These are phyloP conservation scores for Phytophthora multivora DNA, from an alignment of 352 stramenopile genomes.

Conservation along the genomic window DNA sequence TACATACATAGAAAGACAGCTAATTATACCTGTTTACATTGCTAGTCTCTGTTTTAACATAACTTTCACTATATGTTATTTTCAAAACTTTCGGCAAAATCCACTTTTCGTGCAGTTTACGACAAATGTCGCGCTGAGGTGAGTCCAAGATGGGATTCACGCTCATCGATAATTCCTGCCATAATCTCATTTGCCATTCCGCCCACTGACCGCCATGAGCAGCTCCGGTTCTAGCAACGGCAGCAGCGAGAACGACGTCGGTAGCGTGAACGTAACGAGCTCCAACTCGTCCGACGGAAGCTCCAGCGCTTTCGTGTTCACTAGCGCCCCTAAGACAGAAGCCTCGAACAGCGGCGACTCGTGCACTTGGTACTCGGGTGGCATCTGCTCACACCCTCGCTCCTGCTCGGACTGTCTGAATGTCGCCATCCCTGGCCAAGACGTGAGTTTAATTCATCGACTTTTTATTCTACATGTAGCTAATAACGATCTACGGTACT, in stretches of 20 bases:
- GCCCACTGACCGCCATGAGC: constrained; percentile 15
- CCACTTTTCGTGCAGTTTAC: constrained; percentile 21
- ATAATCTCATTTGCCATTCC: constrained; percentile 26
- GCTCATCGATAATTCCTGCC: neutral
- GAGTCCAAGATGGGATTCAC: constrained; percentile 13
- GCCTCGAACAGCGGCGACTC: constrained; percentile 27
- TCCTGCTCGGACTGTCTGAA: constrained; percentile 48
- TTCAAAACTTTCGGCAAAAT: constrained; percentile 3
- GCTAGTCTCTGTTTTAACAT: too few species aligned
- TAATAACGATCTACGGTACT: constrained; percentile 2
- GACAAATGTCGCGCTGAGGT: constrained; percentile 2
- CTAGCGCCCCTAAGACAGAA: constrained; percentile 22
- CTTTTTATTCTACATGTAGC: neutral
- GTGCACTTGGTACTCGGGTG: constrained; percentile 40
- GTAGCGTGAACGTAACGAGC: constrained; percentile 14
- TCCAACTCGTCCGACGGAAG: neutral
- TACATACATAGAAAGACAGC: too few species aligned
- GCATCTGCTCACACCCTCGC: constrained; percentile 33
- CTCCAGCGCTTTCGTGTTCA: constrained; percentile 18
- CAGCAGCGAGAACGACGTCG: constrained; percentile 13
- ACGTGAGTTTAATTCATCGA: constrained; percentile 25
- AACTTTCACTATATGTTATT: neutral
- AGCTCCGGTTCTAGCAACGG: constrained; percentile 3
- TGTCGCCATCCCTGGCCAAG: constrained; percentile 27
- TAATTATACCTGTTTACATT: too few species aligned